Conservation (phyloP, 2,329 filamentous ascomycete species). For the Aspergillus sp. region DNA sequence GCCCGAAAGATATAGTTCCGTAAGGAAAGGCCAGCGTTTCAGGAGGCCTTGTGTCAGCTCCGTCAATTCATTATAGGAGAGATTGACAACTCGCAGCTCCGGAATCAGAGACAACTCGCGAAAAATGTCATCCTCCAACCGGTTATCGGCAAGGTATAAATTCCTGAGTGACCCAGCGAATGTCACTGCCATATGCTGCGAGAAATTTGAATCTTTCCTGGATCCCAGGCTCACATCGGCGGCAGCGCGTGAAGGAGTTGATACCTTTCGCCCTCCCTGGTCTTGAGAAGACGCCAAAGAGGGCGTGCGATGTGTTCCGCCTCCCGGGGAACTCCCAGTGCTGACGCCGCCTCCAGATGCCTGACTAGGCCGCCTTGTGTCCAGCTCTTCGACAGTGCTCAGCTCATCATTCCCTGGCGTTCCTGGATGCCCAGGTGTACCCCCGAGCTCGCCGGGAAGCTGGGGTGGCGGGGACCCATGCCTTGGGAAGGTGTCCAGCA, state of each 20-base stretch:
- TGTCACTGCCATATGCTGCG: conserved; percentile 68
- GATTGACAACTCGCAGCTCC: conserved; percentile 78
- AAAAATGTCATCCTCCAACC: conserved; percentile 88
- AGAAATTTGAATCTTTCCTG: conserved; percentile 82
- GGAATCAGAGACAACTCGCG: conserved; percentile 75
- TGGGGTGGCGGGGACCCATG: conserved; percentile 58
- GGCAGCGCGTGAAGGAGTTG: conserved; percentile 61
- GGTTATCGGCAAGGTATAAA: conserved; percentile 84
- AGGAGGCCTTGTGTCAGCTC: conserved; percentile 86
- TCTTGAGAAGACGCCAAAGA: conserved; percentile 76
- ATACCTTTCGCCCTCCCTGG: conserved; percentile 74
- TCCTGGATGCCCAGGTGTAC: conserved; percentile 41
- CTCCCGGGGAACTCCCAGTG: conserved; percentile 61
- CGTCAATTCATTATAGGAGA: conserved; percentile 90
- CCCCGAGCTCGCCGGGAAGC: conserved; percentile 43
- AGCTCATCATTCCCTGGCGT: conserved; percentile 73
- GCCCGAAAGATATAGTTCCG: conserved; percentile 87
- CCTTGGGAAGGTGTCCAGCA: conserved; percentile 83
- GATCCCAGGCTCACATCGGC: conserved; percentile 50
- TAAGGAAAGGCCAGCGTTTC: conserved; percentile 78
- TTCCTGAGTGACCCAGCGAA: conserved; percentile 80
- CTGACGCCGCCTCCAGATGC: conserved; percentile 67
- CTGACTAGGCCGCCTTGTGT: conserved; percentile 70
- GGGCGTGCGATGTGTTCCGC: conserved; percentile 55
- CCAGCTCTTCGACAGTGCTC: conserved; percentile 53